A percentile compares a stretch with the other conserved stretches of the same genome.
Conservation (phyloP, 345 rosid genomes). For the Salix suchowensis region DNA sequence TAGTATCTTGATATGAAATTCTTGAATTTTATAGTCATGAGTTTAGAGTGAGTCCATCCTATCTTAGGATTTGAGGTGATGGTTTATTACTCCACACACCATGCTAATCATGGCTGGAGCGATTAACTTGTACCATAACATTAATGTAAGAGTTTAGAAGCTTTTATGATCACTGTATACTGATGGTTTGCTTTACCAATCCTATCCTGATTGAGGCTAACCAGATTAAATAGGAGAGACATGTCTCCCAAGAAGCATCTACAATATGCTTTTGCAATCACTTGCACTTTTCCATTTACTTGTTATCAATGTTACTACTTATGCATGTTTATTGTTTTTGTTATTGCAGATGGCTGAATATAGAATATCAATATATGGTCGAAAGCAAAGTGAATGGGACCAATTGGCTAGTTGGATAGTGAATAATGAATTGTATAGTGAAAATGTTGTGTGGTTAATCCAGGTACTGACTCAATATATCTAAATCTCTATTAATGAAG, state of each 20-base stretch:
- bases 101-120: background rate
- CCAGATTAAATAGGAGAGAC: background rate
- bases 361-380: conserved; percentile 91
- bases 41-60: background rate
- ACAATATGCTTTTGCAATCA: background rate
- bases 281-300: background rate
- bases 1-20: background rate
- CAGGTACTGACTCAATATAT: conserved; percentile 50
- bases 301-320: background rate
- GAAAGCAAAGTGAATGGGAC: conserved; percentile 99
- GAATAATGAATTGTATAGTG: conserved; percentile 92
- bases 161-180: background rate
- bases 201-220: background rate
- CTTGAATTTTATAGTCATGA: background rate
- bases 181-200: background rate
- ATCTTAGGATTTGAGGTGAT: background rate
- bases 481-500: background rate
- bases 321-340: background rate
- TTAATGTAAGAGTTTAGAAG: background rate
- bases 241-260: background rate
- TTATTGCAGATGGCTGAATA: conserved; percentile 94
- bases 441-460: conserved; percentile 97
- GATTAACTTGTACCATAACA: background rate
- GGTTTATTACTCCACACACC: background rate
- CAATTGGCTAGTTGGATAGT: conserved; percentile 99